Base-by-base conservation (phyloP, 768 basidiomycete genomes). In the Chlorophyllum brunneum region DNA sequence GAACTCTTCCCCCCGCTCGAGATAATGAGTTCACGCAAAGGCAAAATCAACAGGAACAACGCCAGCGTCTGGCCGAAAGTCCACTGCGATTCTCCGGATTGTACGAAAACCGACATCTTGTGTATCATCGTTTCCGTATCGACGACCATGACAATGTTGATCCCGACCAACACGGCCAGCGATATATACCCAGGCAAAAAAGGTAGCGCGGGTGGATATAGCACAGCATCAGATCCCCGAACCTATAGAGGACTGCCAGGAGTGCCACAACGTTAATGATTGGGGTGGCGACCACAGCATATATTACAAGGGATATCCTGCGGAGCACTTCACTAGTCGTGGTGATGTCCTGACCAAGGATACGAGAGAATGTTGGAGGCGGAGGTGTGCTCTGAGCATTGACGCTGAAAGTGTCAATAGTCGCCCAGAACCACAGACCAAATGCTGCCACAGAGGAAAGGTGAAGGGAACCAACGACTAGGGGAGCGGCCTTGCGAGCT, bases 371-470 rank as follows among this genome's bases (percentile, higher is more conserved):
- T 7, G 29, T 27, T 1, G 42, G 43, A 3, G 23, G 37, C n/a
- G 9, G 41, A 34, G 20, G 44, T 26, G 29, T 34, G 27, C 30
- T 22, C 2, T 40, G 43, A 8, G n/a, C 9, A 15, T 18, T 7
- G 11, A 26, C 37, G 9, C 55, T 44, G 22, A 56, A 56, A 18
- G 26, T 27, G n/a, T 39, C 41, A 6, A 45, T 18, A 5, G 22
- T 46, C 22, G 23, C 37, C 57, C 57, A 58, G 15, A 58, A 51
- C 57, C 57, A 58, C 15, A 58, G 4, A 1, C 57, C 57, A 13
- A 52, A 23, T 13, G 13, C 41, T 1, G 50, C 49, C 20, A 58
- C 48, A 27, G 56, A 39, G 9, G 54, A 52, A 6, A 58, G 46
- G 23, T 58, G 57, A 13, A 54, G 38, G 5, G 54, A 41, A 0